phyloP scores from a whole-genome alignment of 1,284 basidiomycete species.

The Crucibulum cyathiforme region DNA sequence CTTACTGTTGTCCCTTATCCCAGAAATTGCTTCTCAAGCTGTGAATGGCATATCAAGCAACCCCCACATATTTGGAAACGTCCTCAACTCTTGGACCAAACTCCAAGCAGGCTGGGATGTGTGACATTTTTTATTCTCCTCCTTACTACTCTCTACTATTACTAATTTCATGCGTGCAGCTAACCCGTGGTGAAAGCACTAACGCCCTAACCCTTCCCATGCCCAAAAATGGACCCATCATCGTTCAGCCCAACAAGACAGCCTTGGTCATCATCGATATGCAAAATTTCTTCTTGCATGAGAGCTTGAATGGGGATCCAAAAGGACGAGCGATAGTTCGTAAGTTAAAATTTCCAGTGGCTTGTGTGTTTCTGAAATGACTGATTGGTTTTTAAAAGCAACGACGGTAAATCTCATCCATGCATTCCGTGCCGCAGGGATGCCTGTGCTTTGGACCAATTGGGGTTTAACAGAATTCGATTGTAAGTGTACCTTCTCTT shows the following conservation, averaged over 20 bases:
- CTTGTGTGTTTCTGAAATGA: not conserved
- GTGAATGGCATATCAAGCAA: slow-evolving; percentile 17
- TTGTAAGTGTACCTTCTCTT: slow-evolving; percentile 11
- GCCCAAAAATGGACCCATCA: slow-evolving; percentile 25
- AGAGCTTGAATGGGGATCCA: slow-evolving; percentile 33
- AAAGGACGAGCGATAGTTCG: slow-evolving; percentile 33
- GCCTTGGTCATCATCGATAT: slow-evolving; percentile 39
- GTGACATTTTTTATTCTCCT: slow-evolving; percentile 4
- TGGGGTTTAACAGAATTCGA: slow-evolving; percentile 38
- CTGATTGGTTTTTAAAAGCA: slow-evolving; percentile 10
- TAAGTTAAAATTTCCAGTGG: slow-evolving; percentile 10
- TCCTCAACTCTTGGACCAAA: slow-evolving; percentile 33
- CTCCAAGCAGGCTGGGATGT: slow-evolving; percentile 31
- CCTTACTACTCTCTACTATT: not conserved
- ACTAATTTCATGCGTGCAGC: slow-evolving; percentile 8
- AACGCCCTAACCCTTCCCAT: slow-evolving; percentile 28
- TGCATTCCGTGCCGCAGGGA: slow-evolving; percentile 30
- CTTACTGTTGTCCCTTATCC: slow-evolving; percentile 2
- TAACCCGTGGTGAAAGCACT: slow-evolving; percentile 27
- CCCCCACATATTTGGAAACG: slow-evolving; percentile 27
- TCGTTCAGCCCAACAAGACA: slow-evolving; percentile 30
- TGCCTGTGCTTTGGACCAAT: slow-evolving; percentile 36
- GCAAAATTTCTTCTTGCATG: slow-evolving; percentile 38
- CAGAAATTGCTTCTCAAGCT: slow-evolving; percentile 7
- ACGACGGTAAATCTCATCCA: slow-evolving; percentile 32